phyloP scores from a whole-genome alignment of 306 rosid species.

The Datisca glomerata region DNA sequence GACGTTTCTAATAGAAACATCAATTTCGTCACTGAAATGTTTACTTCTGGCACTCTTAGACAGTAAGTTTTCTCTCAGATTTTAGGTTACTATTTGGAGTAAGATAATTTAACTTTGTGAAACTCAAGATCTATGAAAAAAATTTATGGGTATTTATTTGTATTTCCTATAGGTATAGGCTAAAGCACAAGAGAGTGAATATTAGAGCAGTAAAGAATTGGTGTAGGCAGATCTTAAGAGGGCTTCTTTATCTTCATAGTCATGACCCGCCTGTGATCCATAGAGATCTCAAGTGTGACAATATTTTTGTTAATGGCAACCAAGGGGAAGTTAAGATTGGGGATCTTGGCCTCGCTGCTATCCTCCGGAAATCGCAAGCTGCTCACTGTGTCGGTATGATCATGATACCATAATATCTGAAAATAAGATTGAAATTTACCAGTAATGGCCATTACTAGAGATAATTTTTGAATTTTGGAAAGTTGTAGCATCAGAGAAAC shows the following conservation, averaged over 20 bases:
- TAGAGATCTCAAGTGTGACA: slow-evolving; percentile 97
- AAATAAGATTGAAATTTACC: no score
- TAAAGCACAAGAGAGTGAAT: slow-evolving; percentile 72
- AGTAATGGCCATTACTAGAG: no score
- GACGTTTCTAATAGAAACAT: slow-evolving; percentile 75
- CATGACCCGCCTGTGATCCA: slow-evolving; percentile 92
- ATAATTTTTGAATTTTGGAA: no score
- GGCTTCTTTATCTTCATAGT: slow-evolving; percentile 84
- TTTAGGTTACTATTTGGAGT: neutral
- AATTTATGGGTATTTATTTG: slow-evolving; percentile 16
- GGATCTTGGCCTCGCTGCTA: slow-evolving; percentile 90
- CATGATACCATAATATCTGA: no score
- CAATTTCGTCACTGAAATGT: slow-evolving; percentile 94
- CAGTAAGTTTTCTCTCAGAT: slow-evolving; percentile 39
- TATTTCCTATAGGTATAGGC: slow-evolving; percentile 46
- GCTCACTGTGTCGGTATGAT: slow-evolving; percentile 85
- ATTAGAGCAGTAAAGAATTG: slow-evolving; percentile 86
- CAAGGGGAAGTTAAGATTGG: slow-evolving; percentile 97
- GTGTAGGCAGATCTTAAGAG: slow-evolving; percentile 91
- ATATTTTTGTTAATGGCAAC: slow-evolving; percentile 86
- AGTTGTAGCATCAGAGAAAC: neutral
- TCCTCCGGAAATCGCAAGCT: slow-evolving; percentile 78
- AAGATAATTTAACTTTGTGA: neutral
- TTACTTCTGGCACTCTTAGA: slow-evolving; percentile 90
- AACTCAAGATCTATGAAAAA: neutral